Conservation (phyloP, 108 stramenopile genomes). For the Fragilaria radians region DNA sequence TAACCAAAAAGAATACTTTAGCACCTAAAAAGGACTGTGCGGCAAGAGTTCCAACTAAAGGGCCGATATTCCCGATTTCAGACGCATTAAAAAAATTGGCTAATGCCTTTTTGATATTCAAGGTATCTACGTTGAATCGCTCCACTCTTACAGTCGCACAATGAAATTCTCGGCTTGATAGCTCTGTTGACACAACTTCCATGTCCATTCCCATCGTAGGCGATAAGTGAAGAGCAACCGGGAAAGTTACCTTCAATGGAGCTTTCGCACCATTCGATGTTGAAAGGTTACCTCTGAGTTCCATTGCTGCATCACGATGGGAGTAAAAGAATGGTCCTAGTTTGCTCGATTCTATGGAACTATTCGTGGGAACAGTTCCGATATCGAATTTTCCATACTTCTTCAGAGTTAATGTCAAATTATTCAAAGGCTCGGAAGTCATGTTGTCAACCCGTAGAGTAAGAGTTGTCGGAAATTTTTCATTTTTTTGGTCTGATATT, state of each 20-base stretch:
- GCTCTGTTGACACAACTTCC: slow-evolving; percentile 26
- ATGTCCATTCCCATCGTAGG: slow-evolving; percentile 24
- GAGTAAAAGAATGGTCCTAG: slow-evolving; percentile 22
- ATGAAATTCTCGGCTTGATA: slow-evolving; percentile 26
- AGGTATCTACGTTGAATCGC: background rate
- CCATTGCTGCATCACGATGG: slow-evolving; percentile 10
- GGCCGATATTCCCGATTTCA: slow-evolving; percentile 24
- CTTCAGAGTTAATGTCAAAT: slow-evolving; percentile 21
- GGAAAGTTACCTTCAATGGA: slow-evolving; percentile 27
- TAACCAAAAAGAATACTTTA: slow-evolving; percentile 31
- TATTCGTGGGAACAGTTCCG: slow-evolving; percentile 21
- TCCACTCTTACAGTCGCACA: slow-evolving; percentile 22
- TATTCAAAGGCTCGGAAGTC: slow-evolving; percentile 6
- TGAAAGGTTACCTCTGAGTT: slow-evolving; percentile 22
- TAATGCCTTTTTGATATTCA: slow-evolving; percentile 16
- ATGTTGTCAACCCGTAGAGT: slow-evolving; percentile 24
- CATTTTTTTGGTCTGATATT: background rate
- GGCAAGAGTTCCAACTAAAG: slow-evolving; percentile 30
- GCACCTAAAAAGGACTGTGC: slow-evolving; percentile 19
- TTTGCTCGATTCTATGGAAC: slow-evolving; percentile 21
- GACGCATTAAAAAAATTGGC: slow-evolving; percentile 20
- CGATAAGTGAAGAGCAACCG: slow-evolving; percentile 20
- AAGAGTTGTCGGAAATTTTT: slow-evolving; percentile 10
- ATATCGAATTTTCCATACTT: slow-evolving; percentile 8
- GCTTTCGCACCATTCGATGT: slow-evolving; percentile 11